These are phyloP conservation scores for Onygena corvina DNA, from an alignment of 2,329 filamentous ascomycete genomes.

Conservation along the genomic window DNA sequence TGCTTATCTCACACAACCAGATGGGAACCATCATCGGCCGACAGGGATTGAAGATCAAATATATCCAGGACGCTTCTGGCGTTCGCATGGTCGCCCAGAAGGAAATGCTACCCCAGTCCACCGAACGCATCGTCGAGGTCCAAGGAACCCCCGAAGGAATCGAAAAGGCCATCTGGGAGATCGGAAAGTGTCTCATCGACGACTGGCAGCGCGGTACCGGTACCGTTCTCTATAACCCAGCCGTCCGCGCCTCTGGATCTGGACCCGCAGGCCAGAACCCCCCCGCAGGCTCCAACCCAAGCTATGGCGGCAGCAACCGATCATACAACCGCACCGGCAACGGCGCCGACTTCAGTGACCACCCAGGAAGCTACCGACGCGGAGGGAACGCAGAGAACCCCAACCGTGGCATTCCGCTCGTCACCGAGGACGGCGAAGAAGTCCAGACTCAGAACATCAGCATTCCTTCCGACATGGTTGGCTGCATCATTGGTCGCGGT, in stretches of 20 bases:
- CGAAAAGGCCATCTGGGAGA: conserved; percentile 94
- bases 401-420: conserved; percentile 68
- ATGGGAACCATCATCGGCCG: conserved; percentile 99
- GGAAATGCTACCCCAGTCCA: conserved; percentile 98
- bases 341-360: conserved; percentile 92
- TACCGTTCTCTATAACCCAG: conserved; percentile 94
- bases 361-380: conserved; percentile 57
- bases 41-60: conserved; percentile 96
- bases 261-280: conserved; percentile 42
- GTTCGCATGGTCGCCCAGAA: conserved; percentile 99
- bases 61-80: conserved; percentile 92
- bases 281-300: conserved; percentile 32
- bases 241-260: conserved; percentile 67
- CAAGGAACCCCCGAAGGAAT: conserved; percentile 91
- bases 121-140: conserved; percentile 92
- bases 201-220: conserved; percentile 96
- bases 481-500: conserved; percentile 91
- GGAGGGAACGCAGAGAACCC: conserved; percentile 74
- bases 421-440: conserved; percentile 93
- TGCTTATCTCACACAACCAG: conserved; percentile 98
- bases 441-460: conserved; percentile 99
- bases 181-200: conserved; percentile 94
- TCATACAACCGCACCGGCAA: conserved; percentile 89
- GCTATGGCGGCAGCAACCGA: conserved; percentile 47
- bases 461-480: conserved; percentile 98